A percentile compares a stretch with the other conserved stretches of the same genome.
These are phyloP conservation scores for Leccinum cinnamomeum DNA, from an alignment of 1,284 basidiomycete species.

Conservation along the genomic window DNA sequence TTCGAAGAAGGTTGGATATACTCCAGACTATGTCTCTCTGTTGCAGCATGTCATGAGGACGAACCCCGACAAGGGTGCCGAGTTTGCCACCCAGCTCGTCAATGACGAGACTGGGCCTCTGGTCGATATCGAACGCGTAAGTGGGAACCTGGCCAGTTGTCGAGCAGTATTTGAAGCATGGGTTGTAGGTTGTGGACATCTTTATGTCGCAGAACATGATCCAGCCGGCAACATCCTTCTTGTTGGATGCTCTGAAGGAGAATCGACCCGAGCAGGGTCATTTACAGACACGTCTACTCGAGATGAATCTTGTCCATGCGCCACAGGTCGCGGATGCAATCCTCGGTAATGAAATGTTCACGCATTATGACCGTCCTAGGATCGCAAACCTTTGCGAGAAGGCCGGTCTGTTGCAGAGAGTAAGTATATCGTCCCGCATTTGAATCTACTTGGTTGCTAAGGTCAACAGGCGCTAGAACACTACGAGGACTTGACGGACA, in stretches of 20 bases:
- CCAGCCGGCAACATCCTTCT: slow-evolving; percentile 97
- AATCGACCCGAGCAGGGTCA: slow-evolving; percentile 98
- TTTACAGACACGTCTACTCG: slow-evolving; percentile 93
- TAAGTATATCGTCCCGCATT: slow-evolving; percentile 37
- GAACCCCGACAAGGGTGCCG: slow-evolving; percentile 97
- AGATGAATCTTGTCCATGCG: slow-evolving; percentile 98
- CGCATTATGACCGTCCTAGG: slow-evolving; percentile 94
- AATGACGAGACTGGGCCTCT: slow-evolving; percentile 93
- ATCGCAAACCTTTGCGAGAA: slow-evolving; percentile 99
- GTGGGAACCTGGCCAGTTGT: slow-evolving; percentile 25
- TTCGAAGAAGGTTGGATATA: slow-evolving; percentile 96
- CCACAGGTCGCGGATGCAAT: slow-evolving; percentile 99
- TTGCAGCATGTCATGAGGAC: slow-evolving; percentile 96
- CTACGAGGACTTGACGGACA: slow-evolving; percentile 96
- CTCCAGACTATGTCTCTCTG: slow-evolving; percentile 93
- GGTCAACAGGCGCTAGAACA: slow-evolving; percentile 87
- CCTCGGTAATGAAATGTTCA: slow-evolving; percentile 98
- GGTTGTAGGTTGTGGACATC: slow-evolving; percentile 84
- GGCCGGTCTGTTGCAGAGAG: slow-evolving; percentile 92
- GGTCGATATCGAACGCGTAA: slow-evolving; percentile 89
- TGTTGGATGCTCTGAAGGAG: slow-evolving; percentile 98
- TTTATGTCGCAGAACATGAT: slow-evolving; percentile 99
- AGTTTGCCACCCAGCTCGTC: slow-evolving; percentile 94
- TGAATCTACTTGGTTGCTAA: slow-evolving; percentile 12
- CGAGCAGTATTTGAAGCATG: slow-evolving; percentile 8